A percentile compares a stretch with the other conserved stretches of the same genome.
phyloP scores from a whole-genome alignment of 2,329 filamentous ascomycete species.

The Lojkania enalia region DNA sequence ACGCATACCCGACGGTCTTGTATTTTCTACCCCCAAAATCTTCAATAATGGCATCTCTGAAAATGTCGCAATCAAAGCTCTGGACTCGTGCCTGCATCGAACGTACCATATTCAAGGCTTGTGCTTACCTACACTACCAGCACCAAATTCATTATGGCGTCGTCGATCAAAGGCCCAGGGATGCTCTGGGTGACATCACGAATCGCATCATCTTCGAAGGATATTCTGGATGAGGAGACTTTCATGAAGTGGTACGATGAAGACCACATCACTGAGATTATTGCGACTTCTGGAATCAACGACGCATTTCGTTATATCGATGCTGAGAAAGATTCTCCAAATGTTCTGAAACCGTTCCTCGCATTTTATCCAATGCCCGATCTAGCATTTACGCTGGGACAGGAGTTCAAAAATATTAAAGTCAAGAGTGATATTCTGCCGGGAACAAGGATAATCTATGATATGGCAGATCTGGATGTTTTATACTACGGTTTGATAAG shows the following conservation, averaged over 20 bases:
- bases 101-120: not conserved
- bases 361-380: slow-evolving; percentile 45
- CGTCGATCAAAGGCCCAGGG: slow-evolving; percentile 32
- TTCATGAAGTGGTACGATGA: slow-evolving; percentile 47
- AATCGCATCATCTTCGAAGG: slow-evolving; percentile 26
- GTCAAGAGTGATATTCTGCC: slow-evolving; percentile 39
- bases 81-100: too few species aligned
- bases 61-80: too few species aligned
- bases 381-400: slow-evolving; percentile 37
- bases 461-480: slow-evolving; percentile 37
- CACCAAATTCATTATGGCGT: slow-evolving; percentile 11
- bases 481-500: slow-evolving; percentile 24
- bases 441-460: slow-evolving; percentile 28
- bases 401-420: slow-evolving; percentile 41
- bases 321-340: slow-evolving; percentile 22
- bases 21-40: not conserved
- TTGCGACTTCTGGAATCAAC: slow-evolving; percentile 38
- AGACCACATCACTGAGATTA: slow-evolving; percentile 46
- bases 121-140: not conserved
- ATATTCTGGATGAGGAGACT: slow-evolving; percentile 34
- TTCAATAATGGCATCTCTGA: not conserved
- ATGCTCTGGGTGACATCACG: slow-evolving; percentile 36
- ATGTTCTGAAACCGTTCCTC: slow-evolving; percentile 37
- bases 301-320: slow-evolving; percentile 41
- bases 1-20: not conserved